Evolutionary conservation across 495 filamentous ascomycete genomes (phyloP).

Genomic region (Lichina pygmaea): DNA sequence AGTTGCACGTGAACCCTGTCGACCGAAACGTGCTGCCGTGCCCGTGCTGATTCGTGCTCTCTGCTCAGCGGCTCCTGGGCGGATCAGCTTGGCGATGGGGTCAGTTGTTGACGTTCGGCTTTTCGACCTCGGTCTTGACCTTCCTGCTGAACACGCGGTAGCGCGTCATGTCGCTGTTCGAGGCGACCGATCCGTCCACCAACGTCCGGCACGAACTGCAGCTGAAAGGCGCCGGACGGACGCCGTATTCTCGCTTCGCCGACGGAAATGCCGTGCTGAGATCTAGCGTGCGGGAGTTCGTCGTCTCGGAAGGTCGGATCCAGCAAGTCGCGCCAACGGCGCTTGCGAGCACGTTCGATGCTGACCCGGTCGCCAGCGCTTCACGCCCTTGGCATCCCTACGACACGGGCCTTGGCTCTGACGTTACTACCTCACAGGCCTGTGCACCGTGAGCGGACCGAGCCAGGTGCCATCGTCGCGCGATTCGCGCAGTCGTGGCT

Average conservation of each 20-base stretch:
- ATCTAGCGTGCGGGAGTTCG: conserved; percentile 75
- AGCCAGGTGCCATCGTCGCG: conserved; percentile 79
- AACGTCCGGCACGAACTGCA: conserved; percentile 62
- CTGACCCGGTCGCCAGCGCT: conserved; percentile 15
- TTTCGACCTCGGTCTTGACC: neutral
- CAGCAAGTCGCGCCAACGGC: conserved; percentile 6
- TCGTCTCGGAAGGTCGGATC: conserved; percentile 43
- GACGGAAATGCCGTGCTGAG: conserved; percentile 86
- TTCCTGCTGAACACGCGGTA: neutral
- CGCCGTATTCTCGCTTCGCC: conserved; percentile 90
- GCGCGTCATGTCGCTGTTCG: conserved; percentile 80
- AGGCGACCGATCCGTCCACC: conserved; percentile 52
- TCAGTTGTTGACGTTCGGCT: conserved; percentile 6
- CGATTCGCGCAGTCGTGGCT: conserved; percentile 85
- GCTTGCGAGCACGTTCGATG: conserved; percentile 3
- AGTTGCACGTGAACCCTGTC: conserved; percentile 17
- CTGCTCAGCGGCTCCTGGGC: conserved; percentile 45
- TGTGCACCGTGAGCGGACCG: conserved; percentile 56
- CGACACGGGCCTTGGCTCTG: conserved; percentile 62
- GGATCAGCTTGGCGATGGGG: conserved; percentile 77
- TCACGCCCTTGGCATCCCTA: conserved; percentile 60
- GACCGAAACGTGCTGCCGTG: too few species aligned
- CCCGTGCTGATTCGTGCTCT: too few species aligned
- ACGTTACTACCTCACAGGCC: conserved; percentile 42
- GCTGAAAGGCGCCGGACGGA: conserved; percentile 76